Conservation (phyloP, 305 asterid genomes). For the Fraxinus xanthoxyloides region DNA sequence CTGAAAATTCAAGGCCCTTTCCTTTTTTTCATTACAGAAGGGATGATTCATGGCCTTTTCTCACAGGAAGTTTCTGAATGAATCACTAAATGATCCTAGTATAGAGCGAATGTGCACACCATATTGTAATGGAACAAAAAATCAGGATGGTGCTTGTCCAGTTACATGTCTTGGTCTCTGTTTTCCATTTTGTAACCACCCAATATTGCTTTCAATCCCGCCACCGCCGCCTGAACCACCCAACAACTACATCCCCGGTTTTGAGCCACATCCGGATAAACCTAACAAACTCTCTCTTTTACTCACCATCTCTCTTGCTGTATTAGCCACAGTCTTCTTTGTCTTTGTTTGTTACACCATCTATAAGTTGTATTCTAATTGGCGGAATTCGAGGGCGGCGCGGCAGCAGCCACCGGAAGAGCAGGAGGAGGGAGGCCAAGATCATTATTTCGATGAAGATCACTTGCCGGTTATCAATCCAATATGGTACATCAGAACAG, state of each 20-base stretch:
- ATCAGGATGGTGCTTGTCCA: constrained; percentile 30
- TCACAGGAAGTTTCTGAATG: constrained; percentile 34
- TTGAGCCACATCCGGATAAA: background rate
- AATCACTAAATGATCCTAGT: constrained; percentile 5
- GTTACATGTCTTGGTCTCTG: constrained; percentile 24
- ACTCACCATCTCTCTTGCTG: constrained; percentile 37
- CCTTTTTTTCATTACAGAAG: background rate
- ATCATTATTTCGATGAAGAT: constrained; percentile 43
- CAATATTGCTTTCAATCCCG: background rate
- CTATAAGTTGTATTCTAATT: constrained; percentile 28
- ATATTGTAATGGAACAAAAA: constrained; percentile 19
- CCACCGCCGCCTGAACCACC: constrained; percentile 17
- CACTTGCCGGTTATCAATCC: constrained; percentile 65
- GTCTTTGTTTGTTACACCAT: constrained; percentile 38
- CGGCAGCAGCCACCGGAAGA: background rate
- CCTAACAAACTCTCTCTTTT: constrained; percentile 21
- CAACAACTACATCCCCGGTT: background rate
- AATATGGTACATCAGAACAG: constrained; percentile 74
- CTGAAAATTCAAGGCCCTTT: background rate
- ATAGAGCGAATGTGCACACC: background rate
- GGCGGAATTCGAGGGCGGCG: constrained; percentile 8
- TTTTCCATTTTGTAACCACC: background rate
- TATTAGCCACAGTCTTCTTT: constrained; percentile 45
- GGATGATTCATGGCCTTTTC: constrained; percentile 41
- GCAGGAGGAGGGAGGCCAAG: constrained; percentile 20